Conservation (phyloP, 345 rosid species). For the Salix purpurea region DNA sequence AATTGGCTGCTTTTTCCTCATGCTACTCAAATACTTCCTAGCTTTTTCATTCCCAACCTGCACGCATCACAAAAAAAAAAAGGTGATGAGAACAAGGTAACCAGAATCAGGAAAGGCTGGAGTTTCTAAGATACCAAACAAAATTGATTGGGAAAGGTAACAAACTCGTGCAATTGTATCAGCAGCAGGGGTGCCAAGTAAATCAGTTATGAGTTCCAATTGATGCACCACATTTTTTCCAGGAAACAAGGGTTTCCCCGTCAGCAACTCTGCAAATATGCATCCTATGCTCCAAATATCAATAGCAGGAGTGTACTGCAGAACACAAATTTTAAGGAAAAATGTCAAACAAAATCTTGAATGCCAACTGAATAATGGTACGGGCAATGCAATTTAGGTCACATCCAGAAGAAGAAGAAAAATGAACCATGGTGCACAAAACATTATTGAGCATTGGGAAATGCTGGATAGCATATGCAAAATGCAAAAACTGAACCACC, state of each 20-base stretch:
- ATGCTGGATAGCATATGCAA: background rate
- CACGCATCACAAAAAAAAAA: constrained; percentile 26
- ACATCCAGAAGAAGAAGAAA: background rate
- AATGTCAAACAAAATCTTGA: constrained; percentile 5
- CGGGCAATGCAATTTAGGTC: background rate
- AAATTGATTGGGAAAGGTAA: constrained; percentile 13
- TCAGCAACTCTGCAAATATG: constrained; percentile 91
- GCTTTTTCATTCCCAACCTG: constrained; percentile 97
- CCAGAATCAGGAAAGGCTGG: background rate
- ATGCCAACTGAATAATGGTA: background rate
- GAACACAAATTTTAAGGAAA: constrained; percentile 11
- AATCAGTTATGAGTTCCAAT: constrained; percentile 87
- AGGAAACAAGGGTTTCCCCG: constrained; percentile 87
- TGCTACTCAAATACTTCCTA: constrained; percentile 72
- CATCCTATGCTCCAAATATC: constrained; percentile 99
- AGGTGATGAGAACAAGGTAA: constrained; percentile 2
- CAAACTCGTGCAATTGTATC: constrained; percentile 80
- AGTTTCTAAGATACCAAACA: constrained; percentile 11
- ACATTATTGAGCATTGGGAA: background rate
- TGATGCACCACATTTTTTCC: constrained; percentile 94
- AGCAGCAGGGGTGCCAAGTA: constrained; percentile 88
- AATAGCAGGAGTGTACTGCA: constrained; percentile 97
- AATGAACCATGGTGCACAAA: background rate
- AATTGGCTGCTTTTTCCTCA: constrained; percentile 54
- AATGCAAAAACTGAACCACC: background rate